phyloP scores from a whole-genome alignment of 805 yeast species.

The Maudiozyma barnettii region DNA sequence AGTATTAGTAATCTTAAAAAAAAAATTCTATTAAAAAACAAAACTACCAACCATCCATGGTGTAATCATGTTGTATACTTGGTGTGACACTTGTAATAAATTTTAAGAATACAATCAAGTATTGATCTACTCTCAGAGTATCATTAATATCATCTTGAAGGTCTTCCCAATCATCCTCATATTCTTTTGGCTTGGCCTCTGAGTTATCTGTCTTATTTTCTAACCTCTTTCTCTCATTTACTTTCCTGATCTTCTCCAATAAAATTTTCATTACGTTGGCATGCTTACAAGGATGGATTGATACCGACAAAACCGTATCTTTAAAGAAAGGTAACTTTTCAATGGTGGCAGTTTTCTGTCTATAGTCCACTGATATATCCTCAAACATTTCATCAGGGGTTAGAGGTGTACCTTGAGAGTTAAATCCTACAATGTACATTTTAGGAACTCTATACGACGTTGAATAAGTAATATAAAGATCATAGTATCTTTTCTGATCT shows the following conservation, averaged over 20 bases:
- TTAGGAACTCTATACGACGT: conserved; percentile 95
- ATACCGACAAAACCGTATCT: conserved; percentile 54
- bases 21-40: neutral
- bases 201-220: conserved; percentile 31
- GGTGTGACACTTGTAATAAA: conserved; percentile 96
- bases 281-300: conserved; percentile 94
- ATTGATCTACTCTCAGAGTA: conserved; percentile 79
- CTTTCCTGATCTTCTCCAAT: conserved; percentile 61
- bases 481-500: conserved; percentile 59
- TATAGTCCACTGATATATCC: conserved; percentile 84
- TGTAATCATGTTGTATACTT: conserved; percentile 93
- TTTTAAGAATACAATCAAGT: conserved; percentile 78
- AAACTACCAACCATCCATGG: conserved; percentile 81
- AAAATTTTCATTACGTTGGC: conserved; percentile 89
- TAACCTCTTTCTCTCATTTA: conserved; percentile 33
- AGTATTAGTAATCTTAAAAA: neutral
- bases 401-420: conserved; percentile 73
- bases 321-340: conserved; percentile 81
- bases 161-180: conserved; percentile 49
- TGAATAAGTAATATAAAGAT: conserved; percentile 83
- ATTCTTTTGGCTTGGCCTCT: conserved; percentile 29
- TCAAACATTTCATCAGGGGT: conserved; percentile 88
- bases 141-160: conserved; percentile 33
- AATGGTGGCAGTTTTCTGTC: conserved; percentile 92
- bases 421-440: conserved; percentile 82